Percentiles rank a stretch among this genome's conserved stretches.
Evolutionary conservation across 2,329 filamentous ascomycete genomes (phyloP).

Genomic region (Dactylellina parvicollis): DNA sequence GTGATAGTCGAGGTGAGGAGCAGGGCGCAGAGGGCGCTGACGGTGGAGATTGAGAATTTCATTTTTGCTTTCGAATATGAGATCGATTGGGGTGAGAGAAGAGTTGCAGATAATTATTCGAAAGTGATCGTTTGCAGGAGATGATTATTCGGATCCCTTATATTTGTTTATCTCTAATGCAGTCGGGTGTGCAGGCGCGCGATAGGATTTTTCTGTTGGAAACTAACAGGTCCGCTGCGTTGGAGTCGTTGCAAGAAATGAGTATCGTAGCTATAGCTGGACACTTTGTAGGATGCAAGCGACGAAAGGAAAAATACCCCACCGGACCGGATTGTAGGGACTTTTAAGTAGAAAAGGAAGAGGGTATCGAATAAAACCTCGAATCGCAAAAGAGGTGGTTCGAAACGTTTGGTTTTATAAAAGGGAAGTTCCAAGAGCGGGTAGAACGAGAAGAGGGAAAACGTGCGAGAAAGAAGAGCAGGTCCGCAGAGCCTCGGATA

Average conservation of each 20-base stretch:
- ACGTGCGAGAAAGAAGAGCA: background rate
- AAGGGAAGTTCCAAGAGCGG: background rate
- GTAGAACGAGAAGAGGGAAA: background rate
- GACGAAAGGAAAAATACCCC: no score
- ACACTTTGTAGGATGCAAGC: no score
- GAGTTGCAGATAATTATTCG: background rate
- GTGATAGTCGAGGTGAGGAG: constrained; percentile 6
- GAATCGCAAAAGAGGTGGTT: background rate
- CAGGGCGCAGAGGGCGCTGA: background rate
- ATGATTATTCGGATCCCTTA: no score
- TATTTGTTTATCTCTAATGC: no score
- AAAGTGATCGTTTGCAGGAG: no score
- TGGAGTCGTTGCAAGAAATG: no score
- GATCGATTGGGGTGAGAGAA: background rate
- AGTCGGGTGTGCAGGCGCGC: no score
- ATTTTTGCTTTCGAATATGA: constrained; percentile 5
- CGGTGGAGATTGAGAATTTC: constrained; percentile 11
- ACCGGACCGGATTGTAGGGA: no score
- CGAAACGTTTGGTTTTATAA: background rate
- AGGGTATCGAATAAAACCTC: background rate
- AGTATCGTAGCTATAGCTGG: no score
- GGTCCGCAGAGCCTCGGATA: constrained; percentile 30
- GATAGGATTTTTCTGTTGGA: no score
- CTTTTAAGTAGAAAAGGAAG: no score
- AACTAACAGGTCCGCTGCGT: no score